A percentile compares a stretch with the other conserved stretches of the same genome.
Conservation (phyloP, 768 basidiomycete genomes). For the Exidia glandulosa region DNA sequence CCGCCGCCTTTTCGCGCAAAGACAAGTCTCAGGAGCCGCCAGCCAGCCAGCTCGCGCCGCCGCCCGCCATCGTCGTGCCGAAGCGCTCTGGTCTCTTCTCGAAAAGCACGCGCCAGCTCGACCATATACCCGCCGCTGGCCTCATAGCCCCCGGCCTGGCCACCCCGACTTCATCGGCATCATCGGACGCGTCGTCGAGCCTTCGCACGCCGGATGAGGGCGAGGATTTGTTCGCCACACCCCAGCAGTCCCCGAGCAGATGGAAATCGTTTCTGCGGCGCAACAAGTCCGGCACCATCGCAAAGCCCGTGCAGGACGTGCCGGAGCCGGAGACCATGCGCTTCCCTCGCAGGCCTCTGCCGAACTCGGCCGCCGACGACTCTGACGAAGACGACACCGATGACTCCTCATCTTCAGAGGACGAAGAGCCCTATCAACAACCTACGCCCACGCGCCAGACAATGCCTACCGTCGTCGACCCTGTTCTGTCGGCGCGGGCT, state of each 20-base stretch:
- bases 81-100: background rate
- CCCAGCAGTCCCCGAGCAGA: slow-evolving; percentile 30
- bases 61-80: background rate
- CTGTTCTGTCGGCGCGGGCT: background rate
- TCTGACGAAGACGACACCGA: background rate
- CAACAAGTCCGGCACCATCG: slow-evolving; percentile 16
- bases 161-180: slow-evolving; percentile 44
- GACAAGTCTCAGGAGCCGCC: slow-evolving; percentile 1
- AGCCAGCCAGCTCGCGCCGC: background rate
- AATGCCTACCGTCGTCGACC: background rate
- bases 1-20: background rate
- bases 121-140: background rate
- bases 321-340: slow-evolving; percentile 17
- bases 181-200: slow-evolving; percentile 40
- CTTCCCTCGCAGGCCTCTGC: slow-evolving; percentile 29
- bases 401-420: background rate
- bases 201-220: slow-evolving; percentile 56
- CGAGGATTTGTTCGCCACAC: slow-evolving; percentile 20
- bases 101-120: background rate
- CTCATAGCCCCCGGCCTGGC: background rate
- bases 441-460: background rate
- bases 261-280: slow-evolving; percentile 50
- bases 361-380: slow-evolving; percentile 4
- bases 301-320: background rate
- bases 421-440: background rate